These are phyloP conservation scores for Colletotrichum abscissum DNA, from an alignment of 2,329 filamentous ascomycete species.

Conservation along the genomic window DNA sequence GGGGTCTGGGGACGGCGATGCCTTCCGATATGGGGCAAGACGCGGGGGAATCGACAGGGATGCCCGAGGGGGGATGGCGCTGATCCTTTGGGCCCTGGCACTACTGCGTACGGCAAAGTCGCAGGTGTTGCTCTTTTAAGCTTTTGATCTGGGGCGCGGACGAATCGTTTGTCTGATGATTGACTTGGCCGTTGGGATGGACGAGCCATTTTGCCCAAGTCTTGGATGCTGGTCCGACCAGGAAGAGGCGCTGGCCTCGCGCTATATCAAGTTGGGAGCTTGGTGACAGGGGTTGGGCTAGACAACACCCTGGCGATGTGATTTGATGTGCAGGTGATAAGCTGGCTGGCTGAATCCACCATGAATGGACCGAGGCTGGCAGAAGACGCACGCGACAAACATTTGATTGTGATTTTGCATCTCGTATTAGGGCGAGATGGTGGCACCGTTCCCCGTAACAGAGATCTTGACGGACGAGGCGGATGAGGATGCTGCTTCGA, in stretches of 20 bases:
- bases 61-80: not conserved
- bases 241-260: not conserved
- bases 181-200: not conserved
- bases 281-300: not conserved
- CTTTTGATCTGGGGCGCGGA: conserved; percentile 8
- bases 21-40: conserved; percentile 31
- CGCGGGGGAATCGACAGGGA: conserved; percentile 31
- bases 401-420: conserved; percentile 9
- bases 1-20: conserved; percentile 11
- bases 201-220: not conserved
- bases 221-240: not conserved
- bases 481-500: not conserved
- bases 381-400: not conserved
- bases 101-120: conserved; percentile 15
- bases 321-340: conserved; percentile 23
- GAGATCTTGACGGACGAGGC: not conserved
- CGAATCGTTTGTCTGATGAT: conserved; percentile 20
- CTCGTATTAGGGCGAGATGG: conserved; percentile 6
- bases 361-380: conserved; percentile 11
- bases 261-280: not conserved
- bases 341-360: not conserved
- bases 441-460: not conserved
- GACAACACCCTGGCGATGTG: conserved; percentile 13
- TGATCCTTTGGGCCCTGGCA: conserved; percentile 23
- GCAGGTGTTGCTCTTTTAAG: conserved; percentile 14